Conservation (phyloP, 805 yeast species). For the Metschnikowia sp. region DNA sequence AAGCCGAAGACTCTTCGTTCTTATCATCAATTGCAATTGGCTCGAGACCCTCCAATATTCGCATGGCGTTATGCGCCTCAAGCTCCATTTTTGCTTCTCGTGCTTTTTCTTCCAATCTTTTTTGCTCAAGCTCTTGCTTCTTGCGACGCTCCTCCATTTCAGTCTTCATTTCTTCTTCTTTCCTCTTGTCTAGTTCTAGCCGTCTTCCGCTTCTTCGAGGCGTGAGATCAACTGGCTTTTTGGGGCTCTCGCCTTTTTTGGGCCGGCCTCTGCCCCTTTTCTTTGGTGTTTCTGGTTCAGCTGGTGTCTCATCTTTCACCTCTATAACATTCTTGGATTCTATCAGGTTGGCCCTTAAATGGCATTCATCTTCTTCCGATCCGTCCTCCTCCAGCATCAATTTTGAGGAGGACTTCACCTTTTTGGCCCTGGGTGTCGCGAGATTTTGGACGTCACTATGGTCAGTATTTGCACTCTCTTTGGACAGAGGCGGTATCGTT, state of each 20-base stretch:
- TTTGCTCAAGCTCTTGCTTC: neutral
- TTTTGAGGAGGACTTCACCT: slow-evolving; percentile 31
- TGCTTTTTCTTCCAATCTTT: neutral
- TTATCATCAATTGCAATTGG: neutral
- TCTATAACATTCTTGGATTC: neutral
- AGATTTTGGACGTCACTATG: too few relatives aligned
- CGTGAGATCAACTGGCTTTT: slow-evolving; percentile 3
- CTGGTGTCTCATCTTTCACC: neutral
- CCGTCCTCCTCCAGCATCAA: slow-evolving; percentile 35
- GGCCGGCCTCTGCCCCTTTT: slow-evolving; percentile 17
- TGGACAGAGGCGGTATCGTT: neutral
- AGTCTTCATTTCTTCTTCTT: slow-evolving; percentile 8
- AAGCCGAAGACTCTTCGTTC: neutral
- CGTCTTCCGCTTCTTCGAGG: slow-evolving; percentile 8
- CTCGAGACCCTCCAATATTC: slow-evolving; percentile 6
- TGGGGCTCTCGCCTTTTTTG: slow-evolving; percentile 10
- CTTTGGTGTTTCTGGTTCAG: slow-evolving; percentile 5
- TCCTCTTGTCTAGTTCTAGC: slow-evolving; percentile 5
- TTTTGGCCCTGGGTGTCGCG: slow-evolving; percentile 14
- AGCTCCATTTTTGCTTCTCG: neutral
- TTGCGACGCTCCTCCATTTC: neutral
- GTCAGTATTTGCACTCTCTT: neutral
- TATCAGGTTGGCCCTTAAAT: neutral
- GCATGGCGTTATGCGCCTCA: slow-evolving; percentile 5
- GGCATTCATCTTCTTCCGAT: slow-evolving; percentile 21